Percentiles rank a stretch among this genome's conserved stretches.
Evolutionary conservation across 441 rosid species (phyloP).

Genomic region (Populus hybrid): DNA sequence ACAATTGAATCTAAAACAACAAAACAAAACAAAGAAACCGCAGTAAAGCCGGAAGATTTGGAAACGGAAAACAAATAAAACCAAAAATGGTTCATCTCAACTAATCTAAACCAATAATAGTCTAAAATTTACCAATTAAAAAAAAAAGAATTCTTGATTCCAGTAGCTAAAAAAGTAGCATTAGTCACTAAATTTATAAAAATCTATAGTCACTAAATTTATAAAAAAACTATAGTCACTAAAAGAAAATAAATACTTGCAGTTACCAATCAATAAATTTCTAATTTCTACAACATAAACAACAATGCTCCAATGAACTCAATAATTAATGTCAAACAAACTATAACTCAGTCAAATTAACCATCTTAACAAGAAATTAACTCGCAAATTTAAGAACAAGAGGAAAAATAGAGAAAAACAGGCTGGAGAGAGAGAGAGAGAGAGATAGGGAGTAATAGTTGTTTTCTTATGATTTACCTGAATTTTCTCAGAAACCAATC

Average conservation of each 20-base stretch:
- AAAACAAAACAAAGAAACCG: too few relatives aligned
- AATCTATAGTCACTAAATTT: neutral
- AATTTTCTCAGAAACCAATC: conserved; percentile 13
- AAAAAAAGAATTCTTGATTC: neutral
- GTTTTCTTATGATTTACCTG: neutral
- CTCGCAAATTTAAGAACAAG: neutral
- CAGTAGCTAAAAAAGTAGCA: neutral
- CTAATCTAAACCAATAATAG: neutral
- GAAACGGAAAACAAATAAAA: neutral
- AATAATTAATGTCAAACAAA: neutral
- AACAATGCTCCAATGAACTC: neutral
- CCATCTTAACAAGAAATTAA: neutral
- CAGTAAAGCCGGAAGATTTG: neutral
- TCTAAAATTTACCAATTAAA: neutral
- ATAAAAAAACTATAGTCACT: neutral
- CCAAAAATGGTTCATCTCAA: neutral
- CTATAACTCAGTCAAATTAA: neutral
- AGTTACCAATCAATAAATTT: neutral
- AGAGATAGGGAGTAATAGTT: neutral
- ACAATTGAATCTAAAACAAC: neutral
- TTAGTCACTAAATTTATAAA: neutral
- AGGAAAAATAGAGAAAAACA: neutral
- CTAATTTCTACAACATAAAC: neutral
- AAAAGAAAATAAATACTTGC: neutral
- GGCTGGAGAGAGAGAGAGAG: neutral